phyloP scores from a whole-genome alignment of 2,329 filamentous ascomycete species.

The Hypoxylon sp. region DNA sequence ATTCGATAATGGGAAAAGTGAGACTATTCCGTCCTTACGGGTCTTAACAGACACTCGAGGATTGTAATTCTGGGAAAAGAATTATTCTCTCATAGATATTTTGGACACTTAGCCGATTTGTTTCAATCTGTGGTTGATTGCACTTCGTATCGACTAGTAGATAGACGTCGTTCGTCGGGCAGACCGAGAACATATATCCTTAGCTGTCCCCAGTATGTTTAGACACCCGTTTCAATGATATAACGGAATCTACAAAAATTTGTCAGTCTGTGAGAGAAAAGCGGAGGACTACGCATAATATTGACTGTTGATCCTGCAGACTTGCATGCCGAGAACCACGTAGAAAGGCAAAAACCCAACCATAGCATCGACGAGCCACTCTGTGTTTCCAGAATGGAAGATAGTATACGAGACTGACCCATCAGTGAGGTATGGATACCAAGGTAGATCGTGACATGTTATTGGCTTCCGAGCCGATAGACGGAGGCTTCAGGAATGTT shows the following conservation, averaged over 20 bases:
- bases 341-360: not conserved
- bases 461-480: not conserved
- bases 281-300: not conserved
- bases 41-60: not conserved
- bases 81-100: not conserved
- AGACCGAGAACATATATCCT: not conserved
- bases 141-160: not conserved
- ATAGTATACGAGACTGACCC: constrained; percentile 2
- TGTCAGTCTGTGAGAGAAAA: not conserved
- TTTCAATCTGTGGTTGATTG: not conserved
- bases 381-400: not conserved
- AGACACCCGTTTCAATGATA: not conserved
- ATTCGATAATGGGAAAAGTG: not conserved
- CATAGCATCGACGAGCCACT: not conserved
- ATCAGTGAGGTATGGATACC: not conserved
- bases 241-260: not conserved
- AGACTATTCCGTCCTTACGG: not conserved
- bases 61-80: not conserved
- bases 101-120: not conserved
- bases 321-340: constrained; percentile 1
- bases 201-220: not conserved
- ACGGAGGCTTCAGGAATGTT: not conserved
- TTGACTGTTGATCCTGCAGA: not conserved
- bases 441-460: not conserved
- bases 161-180: not conserved